Evolutionary conservation across 345 rosid species (phyloP).

Genomic region (Lumnitzera littorea): DNA sequence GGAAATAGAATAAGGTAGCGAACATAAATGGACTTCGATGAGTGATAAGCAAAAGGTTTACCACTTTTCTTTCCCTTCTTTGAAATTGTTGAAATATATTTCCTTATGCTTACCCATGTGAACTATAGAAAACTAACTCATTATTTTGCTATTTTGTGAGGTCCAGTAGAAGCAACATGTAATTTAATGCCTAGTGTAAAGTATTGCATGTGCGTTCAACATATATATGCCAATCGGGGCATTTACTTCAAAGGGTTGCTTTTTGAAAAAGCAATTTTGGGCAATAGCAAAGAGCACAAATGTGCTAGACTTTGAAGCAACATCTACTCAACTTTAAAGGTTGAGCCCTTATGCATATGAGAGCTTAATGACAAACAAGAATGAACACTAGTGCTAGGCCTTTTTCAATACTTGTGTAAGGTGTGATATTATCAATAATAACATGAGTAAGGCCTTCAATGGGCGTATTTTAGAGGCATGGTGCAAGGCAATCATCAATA

Average conservation of each 20-base stretch:
- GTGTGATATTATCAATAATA: neutral
- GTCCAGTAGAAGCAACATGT: no score
- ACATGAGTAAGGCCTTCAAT: conserved; percentile 1
- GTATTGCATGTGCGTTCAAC: neutral
- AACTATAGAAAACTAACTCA: no score
- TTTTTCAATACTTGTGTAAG: neutral
- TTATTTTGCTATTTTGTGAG: no score
- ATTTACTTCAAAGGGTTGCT: neutral
- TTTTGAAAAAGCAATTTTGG: neutral
- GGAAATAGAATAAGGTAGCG: no score
- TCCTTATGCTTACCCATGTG: no score
- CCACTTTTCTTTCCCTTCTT: no score
- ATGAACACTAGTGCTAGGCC: neutral
- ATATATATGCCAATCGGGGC: neutral
- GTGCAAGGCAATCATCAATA: neutral
- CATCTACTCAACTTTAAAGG: neutral
- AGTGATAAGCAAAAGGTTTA: no score
- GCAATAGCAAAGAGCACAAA: neutral
- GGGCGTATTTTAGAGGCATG: neutral
- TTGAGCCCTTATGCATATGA: neutral
- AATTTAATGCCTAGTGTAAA: neutral
- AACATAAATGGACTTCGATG: no score
- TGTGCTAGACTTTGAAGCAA: neutral
- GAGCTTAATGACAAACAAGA: neutral
- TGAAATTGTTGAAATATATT: no score